Evolutionary conservation across 768 basidiomycete genomes (phyloP), one percentile per base, ranked within the genome.

Genomic region (Mycena leptocephala): DNA sequence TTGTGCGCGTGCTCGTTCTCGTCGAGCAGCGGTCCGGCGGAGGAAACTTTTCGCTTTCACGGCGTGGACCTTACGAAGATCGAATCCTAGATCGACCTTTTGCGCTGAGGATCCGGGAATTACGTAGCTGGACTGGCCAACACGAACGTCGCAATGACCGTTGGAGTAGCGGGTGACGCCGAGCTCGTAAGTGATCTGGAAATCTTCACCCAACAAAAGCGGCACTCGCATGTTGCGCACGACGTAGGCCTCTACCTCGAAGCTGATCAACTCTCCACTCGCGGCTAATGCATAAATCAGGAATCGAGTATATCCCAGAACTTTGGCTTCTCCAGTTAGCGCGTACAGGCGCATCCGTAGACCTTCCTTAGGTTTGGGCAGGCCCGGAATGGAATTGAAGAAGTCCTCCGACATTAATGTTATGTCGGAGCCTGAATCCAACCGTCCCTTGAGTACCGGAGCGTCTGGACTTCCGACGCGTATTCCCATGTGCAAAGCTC

Each of bases 141-240:
- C 28, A 0, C 13, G 5, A 5, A 82, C 30, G 9, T 48, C 28
- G 37, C 72, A 65, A 18, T 69, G 56, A 0, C 75, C 78, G 4
- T 70, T 70, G 9, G 76, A 30, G 1, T 41, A 65, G 0, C 81
- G 72, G 0, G 32, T 37, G 2, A 82, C 74, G 1, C 63, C 70
- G 3, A 84, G 24, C 32, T 81, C 82, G 69, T 83, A 83, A 0
- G 55, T 41, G 1, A 55, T 14, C 20, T 82, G 81, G 75, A 82
- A 84, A 55, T 84, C 83, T 61, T 83, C 83, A 0, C 83, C 83
- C 1, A 84, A 75, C 0, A 84, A 74, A 0, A 84, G 26, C 8
- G 83, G 82, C 1, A 82, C 82, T 0, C 73, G 68, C 83, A 84
- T 84, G 4, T 71, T 73, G 4, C 76, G 69, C 0, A 83, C 80